Evolutionary conservation across 108 stramenopile species (phyloP).

Genomic region (Skeletonema potamos): DNA sequence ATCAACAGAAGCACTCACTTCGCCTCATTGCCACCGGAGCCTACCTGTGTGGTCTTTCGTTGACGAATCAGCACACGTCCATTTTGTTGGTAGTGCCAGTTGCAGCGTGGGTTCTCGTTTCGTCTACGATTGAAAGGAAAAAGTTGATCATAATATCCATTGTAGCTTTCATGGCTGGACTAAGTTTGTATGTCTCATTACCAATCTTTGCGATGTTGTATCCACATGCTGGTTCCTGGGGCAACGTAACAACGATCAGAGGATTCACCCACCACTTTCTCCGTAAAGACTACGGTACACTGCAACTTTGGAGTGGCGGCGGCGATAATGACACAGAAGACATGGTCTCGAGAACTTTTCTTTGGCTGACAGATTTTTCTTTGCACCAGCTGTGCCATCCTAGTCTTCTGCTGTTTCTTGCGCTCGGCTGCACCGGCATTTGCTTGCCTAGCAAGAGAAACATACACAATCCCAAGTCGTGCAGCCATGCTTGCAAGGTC

Average conservation of each 20-base stretch:
- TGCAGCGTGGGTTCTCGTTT: constrained; percentile 29
- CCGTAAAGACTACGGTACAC: constrained; percentile 75
- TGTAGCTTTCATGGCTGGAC: constrained; percentile 45
- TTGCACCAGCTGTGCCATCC: constrained; percentile 22
- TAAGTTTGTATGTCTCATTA: constrained; percentile 54
- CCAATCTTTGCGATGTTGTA: constrained; percentile 34
- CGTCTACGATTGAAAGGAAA: constrained; percentile 20
- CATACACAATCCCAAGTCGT: neutral
- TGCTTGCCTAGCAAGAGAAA: neutral
- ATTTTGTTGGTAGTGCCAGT: constrained; percentile 61
- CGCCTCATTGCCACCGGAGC: constrained; percentile 43
- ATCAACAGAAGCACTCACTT: neutral
- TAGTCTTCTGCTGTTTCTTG: neutral
- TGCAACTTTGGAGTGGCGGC: constrained; percentile 63
- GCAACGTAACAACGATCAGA: constrained; percentile 47
- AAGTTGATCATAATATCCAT: constrained; percentile 12
- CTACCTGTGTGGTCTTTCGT: constrained; percentile 60
- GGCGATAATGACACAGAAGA: constrained; percentile 28
- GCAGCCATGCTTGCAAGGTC: neutral
- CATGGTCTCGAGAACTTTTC: constrained; percentile 23
- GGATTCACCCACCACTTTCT: constrained; percentile 71
- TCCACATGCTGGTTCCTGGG: constrained; percentile 77
- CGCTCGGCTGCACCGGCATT: constrained; percentile 18
- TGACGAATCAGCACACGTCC: constrained; percentile 84
- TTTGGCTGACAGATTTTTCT: constrained; percentile 32